phyloP scores from a whole-genome alignment of 73 alveolate genomes.

The Paramecium primaurelia region DNA sequence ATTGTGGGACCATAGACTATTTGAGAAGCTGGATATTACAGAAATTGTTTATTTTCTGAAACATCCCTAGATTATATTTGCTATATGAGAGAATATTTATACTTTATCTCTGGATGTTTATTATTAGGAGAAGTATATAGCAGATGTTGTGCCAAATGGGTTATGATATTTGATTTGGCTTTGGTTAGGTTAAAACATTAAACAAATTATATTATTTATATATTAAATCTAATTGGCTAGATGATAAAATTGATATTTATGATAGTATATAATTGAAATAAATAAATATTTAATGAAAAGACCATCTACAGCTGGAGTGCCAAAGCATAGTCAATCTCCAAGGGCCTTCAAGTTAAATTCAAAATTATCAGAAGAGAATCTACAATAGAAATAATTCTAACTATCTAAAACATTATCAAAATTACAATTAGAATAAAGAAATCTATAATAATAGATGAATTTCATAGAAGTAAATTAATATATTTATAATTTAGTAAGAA shows the following conservation, averaged over 20 bases:
- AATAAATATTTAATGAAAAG: background rate
- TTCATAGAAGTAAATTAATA: background rate
- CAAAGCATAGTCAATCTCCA: background rate
- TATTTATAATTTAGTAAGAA: background rate
- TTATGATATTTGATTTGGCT: background rate
- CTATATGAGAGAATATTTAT: background rate
- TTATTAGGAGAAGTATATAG: background rate
- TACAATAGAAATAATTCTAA: background rate
- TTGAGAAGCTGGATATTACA: background rate
- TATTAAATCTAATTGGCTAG: background rate
- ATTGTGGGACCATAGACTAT: conserved; percentile 19
- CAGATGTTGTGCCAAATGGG: conserved; percentile 36
- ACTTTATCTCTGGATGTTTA: conserved; percentile 20
- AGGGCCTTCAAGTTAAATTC: background rate
- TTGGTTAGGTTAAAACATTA: background rate
- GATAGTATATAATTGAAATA: background rate
- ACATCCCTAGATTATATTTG: conserved; percentile 7
- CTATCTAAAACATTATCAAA: background rate
- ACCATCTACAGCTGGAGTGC: background rate
- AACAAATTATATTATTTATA: background rate
- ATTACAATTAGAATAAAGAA: background rate
- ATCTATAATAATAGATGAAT: background rate
- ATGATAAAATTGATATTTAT: background rate
- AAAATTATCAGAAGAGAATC: background rate
- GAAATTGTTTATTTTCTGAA: background rate